Evolutionary conservation across 164 flowering plant genomes (phyloP), one percentile per base, ranked within the genome.

Genomic region (Taxillus chinensis): DNA sequence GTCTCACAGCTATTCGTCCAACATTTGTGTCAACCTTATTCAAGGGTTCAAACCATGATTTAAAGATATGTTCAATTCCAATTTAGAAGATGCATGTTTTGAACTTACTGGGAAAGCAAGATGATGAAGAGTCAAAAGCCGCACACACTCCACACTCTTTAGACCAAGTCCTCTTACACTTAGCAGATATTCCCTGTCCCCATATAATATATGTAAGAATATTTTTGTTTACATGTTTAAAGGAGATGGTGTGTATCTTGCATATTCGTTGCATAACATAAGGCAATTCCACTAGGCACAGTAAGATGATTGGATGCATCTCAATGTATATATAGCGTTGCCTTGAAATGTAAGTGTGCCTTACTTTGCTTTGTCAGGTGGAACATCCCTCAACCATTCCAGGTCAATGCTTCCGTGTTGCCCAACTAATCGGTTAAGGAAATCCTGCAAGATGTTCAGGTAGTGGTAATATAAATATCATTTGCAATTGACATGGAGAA

Each of bases 311-410:
- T 43, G 46, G 10, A 43, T 43, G 46, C 46, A 43, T 43, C 46
- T 43, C 46, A 43, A 43, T 9, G 7, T 43, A 43, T 9, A 43
- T 43, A 43, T 43, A 43, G 10, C 7, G 46, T 43, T 43, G 10
- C 8, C 14, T 53, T 14, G 5, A 53, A 53, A n/a, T 53, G 56
- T 14, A 0, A 7, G 56, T 55, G 40, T 27, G 59, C 27, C 92
- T 83, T 85, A 95, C 99, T 95, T 95, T 69, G 96, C 96, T 79
- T 87, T 81, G 72, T 91, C 96, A 13, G 99, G 98, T 56, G 89
- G 86, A 57, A 91, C 80, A 69, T 95, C 96, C 61, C 95, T 85
- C 71, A 95, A 68, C 99, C 99, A 95, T 68, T 95, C 99, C 39
- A 95, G 87, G 70, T 95, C 89, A 55, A 86, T 78, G 80, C 90